These are phyloP conservation scores for Mrakia blollopis DNA, from an alignment of 768 basidiomycete species.

Conservation along the genomic window DNA sequence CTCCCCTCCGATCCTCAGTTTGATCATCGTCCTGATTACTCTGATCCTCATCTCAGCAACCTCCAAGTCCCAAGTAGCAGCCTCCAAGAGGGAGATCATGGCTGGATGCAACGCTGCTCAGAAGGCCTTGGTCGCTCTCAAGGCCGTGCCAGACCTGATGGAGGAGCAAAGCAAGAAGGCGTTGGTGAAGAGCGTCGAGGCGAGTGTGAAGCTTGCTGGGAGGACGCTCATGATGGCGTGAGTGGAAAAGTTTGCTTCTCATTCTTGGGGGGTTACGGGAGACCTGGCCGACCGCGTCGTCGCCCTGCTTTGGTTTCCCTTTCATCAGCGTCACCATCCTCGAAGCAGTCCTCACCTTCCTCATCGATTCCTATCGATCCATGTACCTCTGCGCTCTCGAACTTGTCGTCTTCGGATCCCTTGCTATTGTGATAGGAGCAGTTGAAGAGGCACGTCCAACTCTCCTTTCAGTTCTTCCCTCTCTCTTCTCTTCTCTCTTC, in stretches of 20 bases:
- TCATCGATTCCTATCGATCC: slow-evolving; percentile 72
- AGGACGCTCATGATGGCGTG: slow-evolving; percentile 53
- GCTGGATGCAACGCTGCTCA: slow-evolving; percentile 82
- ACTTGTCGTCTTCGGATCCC: slow-evolving; percentile 72
- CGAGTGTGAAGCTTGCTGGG: slow-evolving; percentile 68
- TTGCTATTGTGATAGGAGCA: slow-evolving; percentile 73
- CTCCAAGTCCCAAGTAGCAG: slow-evolving; percentile 61
- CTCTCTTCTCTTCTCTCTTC: too few species aligned
- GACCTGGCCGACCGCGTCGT: too few species aligned
- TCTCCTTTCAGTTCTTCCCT: neutral
- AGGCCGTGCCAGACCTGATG: slow-evolving; percentile 83
- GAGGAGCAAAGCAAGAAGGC: slow-evolving; percentile 77
- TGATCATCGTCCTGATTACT: slow-evolving; percentile 80
- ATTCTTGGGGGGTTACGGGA: too few species aligned
- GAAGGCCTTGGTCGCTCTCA: slow-evolving; percentile 69
- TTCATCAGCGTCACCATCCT: slow-evolving; percentile 59
- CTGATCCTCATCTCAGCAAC: slow-evolving; percentile 67
- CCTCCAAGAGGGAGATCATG: slow-evolving; percentile 69
- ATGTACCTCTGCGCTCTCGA: slow-evolving; percentile 92
- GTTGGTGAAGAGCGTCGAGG: slow-evolving; percentile 72
- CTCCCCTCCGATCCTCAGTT: slow-evolving; percentile 81
- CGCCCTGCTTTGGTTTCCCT: neutral
- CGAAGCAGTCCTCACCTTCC: slow-evolving; percentile 48
- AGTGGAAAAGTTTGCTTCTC: slow-evolving; percentile 13
- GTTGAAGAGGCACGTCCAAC: slow-evolving; percentile 66